Evolutionary conservation across 1,139 yeast genomes (phyloP), one percentile per base, ranked within the genome.

Genomic region (Zygotorulaspora mrakii): DNA sequence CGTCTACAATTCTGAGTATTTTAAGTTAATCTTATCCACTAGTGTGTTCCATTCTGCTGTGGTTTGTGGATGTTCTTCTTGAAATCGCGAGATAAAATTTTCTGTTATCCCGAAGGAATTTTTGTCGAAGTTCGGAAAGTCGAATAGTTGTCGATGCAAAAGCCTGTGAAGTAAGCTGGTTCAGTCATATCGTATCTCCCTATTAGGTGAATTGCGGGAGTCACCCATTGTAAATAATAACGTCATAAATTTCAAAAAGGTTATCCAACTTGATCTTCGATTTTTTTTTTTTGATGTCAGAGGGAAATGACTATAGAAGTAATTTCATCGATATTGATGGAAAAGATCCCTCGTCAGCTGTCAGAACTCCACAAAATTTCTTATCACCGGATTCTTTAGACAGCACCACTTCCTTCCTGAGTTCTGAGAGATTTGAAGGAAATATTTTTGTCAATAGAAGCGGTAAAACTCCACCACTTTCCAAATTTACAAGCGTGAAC

Each of bases 31-130:
- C 5, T 13, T 8, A 22, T 32, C 11, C 16, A 4, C 13, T n/a
- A n/a, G n/a, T 4, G 13, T 25, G 14, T 11, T 25, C 14, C 13
- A 25, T 7, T 7, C 9, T 20, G 16, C 29, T 14, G 35, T 21
- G 35, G 26, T 32, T 21, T 32, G 16, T 13, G 28, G 35, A 22
- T 25, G 36, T n/a, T 8, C 11, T 11, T 13, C 10, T 21, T 6
- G 11, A 22, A 17, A 17, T 31, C 22, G 29, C 39, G 36, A 33
- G 18, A 39, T n/a, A n/a, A n/a, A n/a, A n/a, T n/a, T n/a, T n/a
- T n/a, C n/a, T n/a, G n/a, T n/a, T 47, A 46, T 48, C 48, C 54
- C 53, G 42, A 47, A 43, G 54, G 54, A 50, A 50, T 50, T 48
- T 46, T 39, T 9, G 10, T 10, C 23, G 11, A 24, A 24, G 27